A percentile compares a stretch with the other conserved stretches of the same genome.
phyloP scores from a whole-genome alignment of 169 alveolate species.

The Babesia ovata region DNA sequence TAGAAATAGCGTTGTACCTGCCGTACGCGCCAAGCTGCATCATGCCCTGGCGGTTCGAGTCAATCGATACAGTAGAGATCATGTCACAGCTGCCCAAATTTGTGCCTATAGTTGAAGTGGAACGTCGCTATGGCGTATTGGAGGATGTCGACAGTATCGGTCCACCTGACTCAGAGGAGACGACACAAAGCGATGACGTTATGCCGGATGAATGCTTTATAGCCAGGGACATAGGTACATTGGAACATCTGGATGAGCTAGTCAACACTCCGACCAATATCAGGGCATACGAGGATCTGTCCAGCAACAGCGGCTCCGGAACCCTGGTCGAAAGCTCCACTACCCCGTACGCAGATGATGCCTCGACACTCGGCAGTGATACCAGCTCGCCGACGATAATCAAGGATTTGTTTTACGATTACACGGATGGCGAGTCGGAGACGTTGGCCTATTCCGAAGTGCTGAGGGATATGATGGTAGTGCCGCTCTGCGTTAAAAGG shows the following conservation, averaged over 20 bases:
- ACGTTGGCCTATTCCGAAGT: neutral
- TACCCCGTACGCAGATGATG: neutral
- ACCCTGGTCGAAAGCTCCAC: neutral
- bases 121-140: neutral
- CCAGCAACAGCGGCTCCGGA: neutral
- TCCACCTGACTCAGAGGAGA: neutral
- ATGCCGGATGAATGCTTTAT: neutral
- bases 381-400: neutral
- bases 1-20: constrained; percentile 67
- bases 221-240: neutral
- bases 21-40: constrained; percentile 61
- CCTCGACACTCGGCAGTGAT: neutral
- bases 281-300: neutral
- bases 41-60: constrained; percentile 63
- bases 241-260: neutral
- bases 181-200: neutral
- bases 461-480: constrained; percentile 15
- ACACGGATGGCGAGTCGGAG: neutral
- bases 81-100: neutral
- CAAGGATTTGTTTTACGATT: neutral
- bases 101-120: constrained; percentile 4
- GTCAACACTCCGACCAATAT: neutral
- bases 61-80: constrained; percentile 1
- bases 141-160: neutral
- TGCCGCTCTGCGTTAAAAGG: constrained; percentile 13